Percentiles rank a stretch among this genome's conserved stretches.
Evolutionary conservation across 75 land plant species (phyloP).

Genomic region (Sequoiadendron giganteum): DNA sequence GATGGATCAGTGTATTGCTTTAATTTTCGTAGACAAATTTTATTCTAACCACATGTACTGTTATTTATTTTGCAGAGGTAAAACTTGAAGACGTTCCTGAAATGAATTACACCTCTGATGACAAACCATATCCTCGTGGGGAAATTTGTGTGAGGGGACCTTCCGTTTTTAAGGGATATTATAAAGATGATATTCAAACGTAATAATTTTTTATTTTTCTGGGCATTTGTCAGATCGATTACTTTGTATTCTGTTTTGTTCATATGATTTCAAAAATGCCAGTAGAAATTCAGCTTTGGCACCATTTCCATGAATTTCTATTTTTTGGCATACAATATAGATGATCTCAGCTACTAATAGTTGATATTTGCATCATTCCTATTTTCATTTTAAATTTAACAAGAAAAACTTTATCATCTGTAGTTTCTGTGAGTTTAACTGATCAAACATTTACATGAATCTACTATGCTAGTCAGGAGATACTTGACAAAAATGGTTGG

Average conservation of each 20-base stretch:
- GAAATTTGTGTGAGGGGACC: conserved; percentile 53
- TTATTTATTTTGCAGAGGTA: conserved; percentile 28
- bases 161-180: conserved; percentile 44
- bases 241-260: not conserved
- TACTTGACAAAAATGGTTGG: conserved; percentile 48
- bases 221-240: not conserved
- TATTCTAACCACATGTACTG: not conserved
- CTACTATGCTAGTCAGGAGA: conserved; percentile 24
- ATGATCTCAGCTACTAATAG: not conserved
- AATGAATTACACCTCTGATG: conserved; percentile 45
- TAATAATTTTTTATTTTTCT: conserved; percentile 1
- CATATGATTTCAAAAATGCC: not conserved
- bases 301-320: not conserved
- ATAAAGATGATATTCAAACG: conserved; percentile 53
- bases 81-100: conserved; percentile 51
- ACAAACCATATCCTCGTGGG: conserved; percentile 52
- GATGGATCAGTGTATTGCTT: not conserved
- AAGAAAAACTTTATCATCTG: not conserved
- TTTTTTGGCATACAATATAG: not conserved
- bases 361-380: not conserved
- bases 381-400: not conserved
- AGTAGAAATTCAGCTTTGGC: not conserved
- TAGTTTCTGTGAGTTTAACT: not conserved
- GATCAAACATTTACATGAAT: not conserved
- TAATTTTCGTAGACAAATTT: not conserved